Conservation (phyloP, 2,329 filamentous ascomycete species). For the Ophiocordyceps robertsii region DNA sequence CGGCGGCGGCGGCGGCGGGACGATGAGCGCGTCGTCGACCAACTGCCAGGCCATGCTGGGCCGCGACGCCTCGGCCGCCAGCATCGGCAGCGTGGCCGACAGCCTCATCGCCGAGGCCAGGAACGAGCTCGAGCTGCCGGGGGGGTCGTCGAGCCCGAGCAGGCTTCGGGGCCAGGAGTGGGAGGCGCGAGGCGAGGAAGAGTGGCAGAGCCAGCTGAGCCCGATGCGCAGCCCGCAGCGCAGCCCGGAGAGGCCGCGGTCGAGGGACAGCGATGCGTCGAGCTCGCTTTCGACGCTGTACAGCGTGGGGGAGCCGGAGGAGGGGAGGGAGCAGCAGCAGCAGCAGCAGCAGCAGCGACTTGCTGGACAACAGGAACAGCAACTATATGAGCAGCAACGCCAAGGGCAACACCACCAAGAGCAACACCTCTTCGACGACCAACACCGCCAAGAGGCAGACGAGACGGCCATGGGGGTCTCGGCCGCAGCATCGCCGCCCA, state of each 20-base stretch:
- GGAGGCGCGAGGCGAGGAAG: slow-evolving; percentile 4
- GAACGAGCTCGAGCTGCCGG: slow-evolving; percentile 19
- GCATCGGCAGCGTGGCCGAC: slow-evolving; percentile 22
- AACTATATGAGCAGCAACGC: not conserved
- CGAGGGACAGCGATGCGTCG: slow-evolving; percentile 30
- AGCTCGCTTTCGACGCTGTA: slow-evolving; percentile 44
- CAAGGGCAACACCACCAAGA: too few species aligned
- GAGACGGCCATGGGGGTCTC: not conserved
- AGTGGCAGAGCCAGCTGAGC: slow-evolving; percentile 3
- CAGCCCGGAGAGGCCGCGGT: slow-evolving; percentile 12
- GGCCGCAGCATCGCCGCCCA: not conserved
- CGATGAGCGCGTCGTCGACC: slow-evolving; percentile 6
- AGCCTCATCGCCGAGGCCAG: slow-evolving; percentile 25
- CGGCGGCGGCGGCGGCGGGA: slow-evolving; percentile 4
- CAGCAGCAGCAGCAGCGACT: not conserved
- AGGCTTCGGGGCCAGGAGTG: slow-evolving; percentile 17
- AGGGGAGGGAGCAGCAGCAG: slow-evolving; percentile 9
- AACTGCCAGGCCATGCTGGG: slow-evolving; percentile 2
- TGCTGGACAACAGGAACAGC: not conserved
- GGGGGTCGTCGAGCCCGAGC: slow-evolving; percentile 30
- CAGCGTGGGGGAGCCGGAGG: slow-evolving; percentile 36
- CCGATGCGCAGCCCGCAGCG: slow-evolving; percentile 4
- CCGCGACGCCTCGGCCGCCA: slow-evolving; percentile 16
- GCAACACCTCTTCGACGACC: not conserved
- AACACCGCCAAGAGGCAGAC: not conserved